phyloP scores from a whole-genome alignment of 306 rosid species.

The Trifolium repens region DNA sequence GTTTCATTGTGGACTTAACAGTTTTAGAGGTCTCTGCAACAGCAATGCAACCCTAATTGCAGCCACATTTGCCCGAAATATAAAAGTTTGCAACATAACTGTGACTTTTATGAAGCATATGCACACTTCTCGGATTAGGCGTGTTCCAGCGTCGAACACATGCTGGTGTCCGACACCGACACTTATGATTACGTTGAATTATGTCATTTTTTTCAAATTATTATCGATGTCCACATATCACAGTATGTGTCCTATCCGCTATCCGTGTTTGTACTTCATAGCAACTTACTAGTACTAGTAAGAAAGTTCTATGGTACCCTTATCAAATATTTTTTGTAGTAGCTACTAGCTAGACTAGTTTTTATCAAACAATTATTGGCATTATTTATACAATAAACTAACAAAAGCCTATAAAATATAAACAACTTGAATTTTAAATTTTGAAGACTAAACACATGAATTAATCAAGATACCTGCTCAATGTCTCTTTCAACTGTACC shows the following conservation, averaged over 20 bases:
- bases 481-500: slow-evolving; percentile 76
- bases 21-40: neutral
- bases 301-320: neutral
- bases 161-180: no score
- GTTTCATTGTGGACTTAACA: neutral
- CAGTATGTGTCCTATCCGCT: no score
- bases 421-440: slow-evolving; percentile 11
- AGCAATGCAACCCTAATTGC: neutral
- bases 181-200: no score
- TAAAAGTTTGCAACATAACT: neutral
- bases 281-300: neutral
- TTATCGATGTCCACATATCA: no score
- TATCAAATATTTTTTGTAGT: neutral
- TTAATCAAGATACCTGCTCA: slow-evolving; percentile 66
- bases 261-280: no score
- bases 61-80: neutral
- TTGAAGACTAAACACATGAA: slow-evolving; percentile 3
- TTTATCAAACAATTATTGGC: slow-evolving; percentile 2
- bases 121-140: no score
- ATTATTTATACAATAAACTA: neutral
- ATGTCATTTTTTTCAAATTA: no score
- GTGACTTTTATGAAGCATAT: no score
- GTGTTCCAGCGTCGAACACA: no score
- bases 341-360: neutral
- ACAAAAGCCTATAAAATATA: slow-evolving; percentile 7